Evolutionary conservation across 805 yeast species (phyloP), one percentile per base, ranked within the genome.

Genomic region (Millerago galiae): DNA sequence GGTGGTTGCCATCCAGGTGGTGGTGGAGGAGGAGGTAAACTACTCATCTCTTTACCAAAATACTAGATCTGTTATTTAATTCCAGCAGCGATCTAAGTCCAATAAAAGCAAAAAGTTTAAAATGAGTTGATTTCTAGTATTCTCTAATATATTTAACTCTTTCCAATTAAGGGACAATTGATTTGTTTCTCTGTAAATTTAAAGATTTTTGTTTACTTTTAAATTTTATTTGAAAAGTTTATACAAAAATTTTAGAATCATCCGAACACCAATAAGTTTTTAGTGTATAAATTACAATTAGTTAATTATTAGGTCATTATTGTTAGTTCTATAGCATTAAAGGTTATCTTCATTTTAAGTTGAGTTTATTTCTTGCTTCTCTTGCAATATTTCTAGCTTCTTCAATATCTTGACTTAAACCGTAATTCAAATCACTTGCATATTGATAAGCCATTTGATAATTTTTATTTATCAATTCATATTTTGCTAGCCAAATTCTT

Each of bases 331-430:
- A 21, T 21, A 21, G n/a, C n/a, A 27, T 27, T 27, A 9, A 27
- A n/a, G n/a, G 30, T 27, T 26, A 12, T 12, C 6, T n/a, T 27
- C 30, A 33, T 40, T 44, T 44, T 29, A 61, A 42, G 31, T 69
- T 49, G 65, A 79, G 63, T 43, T 78, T 69, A 53, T 71, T 73
- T 46, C 88, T 63, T 12, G 93, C 88, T 47, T 84, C 91, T 53
- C 89, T 70, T 0, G 91, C 86, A 27, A 90, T 82, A 0, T 82
- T 72, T 34, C 96, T 67, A 0, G 96, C 96, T 58, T 89, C 96
- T 54, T 89, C 96, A 15, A 89, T 77, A 55, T 85, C 95, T 43
- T 81, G 87, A 11, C 89, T 82, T n/a, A 83, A 75, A 25, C 91
- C 95, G 41, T 71, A 74, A 5, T 75, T 71, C 50, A 88, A 71